Evolutionary conservation across 805 yeast species (phyloP).

Genomic region (Dipodascopsis tothii): DNA sequence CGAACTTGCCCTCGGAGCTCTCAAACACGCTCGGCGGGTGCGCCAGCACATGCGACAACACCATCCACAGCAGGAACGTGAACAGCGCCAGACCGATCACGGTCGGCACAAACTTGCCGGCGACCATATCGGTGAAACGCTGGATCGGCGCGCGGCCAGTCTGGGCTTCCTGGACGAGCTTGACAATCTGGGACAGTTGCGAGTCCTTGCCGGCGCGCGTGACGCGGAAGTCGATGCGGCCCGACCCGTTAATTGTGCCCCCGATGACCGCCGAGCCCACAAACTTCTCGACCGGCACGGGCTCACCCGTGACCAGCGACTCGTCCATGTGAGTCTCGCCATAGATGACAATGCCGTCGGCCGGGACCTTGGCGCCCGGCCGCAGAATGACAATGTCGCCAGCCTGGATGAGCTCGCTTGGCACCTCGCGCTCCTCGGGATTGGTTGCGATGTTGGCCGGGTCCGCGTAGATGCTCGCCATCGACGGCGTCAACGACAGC

Average conservation of each 20-base stretch:
- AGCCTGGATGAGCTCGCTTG: conserved; percentile 68
- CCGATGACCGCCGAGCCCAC: conserved; percentile 66
- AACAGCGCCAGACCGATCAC: conserved; percentile 53
- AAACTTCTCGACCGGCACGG: conserved; percentile 60
- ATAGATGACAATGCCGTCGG: conserved; percentile 73
- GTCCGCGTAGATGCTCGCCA: conserved; percentile 53
- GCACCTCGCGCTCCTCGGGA: conserved; percentile 43
- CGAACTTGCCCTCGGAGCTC: conserved; percentile 46
- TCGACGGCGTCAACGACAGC: conserved; percentile 70
- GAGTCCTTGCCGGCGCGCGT: conserved; percentile 73
- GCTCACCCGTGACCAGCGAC: conserved; percentile 86
- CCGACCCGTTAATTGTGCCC: conserved; percentile 82
- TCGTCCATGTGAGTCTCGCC: conserved; percentile 86
- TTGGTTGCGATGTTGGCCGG: conserved; percentile 10
- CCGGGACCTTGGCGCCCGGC: conserved; percentile 85
- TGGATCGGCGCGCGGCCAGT: conserved; percentile 85
- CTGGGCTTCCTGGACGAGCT: conserved; percentile 83
- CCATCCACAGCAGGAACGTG: conserved; percentile 62
- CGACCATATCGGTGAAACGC: conserved; percentile 74
- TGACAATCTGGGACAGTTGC: conserved; percentile 78
- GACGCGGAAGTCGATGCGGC: conserved; percentile 61
- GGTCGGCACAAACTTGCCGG: conserved; percentile 76
- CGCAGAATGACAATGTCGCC: conserved; percentile 68
- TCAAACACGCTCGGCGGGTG: conserved; percentile 46
- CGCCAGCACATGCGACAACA: conserved; percentile 33